Base-by-base conservation (phyloP, 495 filamentous ascomycete genomes). In the Poronia punctata region DNA sequence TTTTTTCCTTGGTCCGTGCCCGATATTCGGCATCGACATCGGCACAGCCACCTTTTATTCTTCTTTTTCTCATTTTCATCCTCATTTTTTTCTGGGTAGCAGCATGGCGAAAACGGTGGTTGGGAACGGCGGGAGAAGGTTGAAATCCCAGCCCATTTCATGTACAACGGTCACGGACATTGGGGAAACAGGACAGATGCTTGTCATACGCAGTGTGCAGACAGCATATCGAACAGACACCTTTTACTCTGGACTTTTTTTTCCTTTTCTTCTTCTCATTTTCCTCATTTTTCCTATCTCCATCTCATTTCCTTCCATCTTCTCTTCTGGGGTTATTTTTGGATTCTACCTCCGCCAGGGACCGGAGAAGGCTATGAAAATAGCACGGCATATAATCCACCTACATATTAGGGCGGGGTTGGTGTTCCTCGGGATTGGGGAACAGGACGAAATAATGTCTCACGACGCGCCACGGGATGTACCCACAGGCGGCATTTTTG, bases 71-170 rank as follows among this genome's bases (percentile, higher is more conserved):
- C 37, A 36, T 59, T 55, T 55, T 54, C 40, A 53, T 41, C 50
- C 46, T 52, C 44, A 40, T 49, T 59, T 52, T 46, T n/a, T n/a
- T n/a, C n/a, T 48, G 44, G 32, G 50, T 41, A 41, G 38, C 29
- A 34, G 52, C 53, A 56, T 59, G 52, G 55, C 55, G 55, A 56
- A 53, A 53, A 48, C 49, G 42, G 49, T 53, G 46, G 50, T 54
- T 44, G 44, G 40, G 34, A 30, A 42, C 19, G 40, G 40, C 23
- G 29, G 25, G 29, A 33, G 42, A 20, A 25, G 31, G 32, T 26
- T 45, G 50, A 33, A 53, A 42, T 14, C 38, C 40, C 38, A 44
- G 10, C 37, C 43, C 42, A 48, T 49, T 57, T 49, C 40, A 54
- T 57, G 54, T 57, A 57, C 45, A 54, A 54, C 40, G 50, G 50